Conservation (phyloP, 768 basidiomycete species). For the Pisolithus albus region DNA sequence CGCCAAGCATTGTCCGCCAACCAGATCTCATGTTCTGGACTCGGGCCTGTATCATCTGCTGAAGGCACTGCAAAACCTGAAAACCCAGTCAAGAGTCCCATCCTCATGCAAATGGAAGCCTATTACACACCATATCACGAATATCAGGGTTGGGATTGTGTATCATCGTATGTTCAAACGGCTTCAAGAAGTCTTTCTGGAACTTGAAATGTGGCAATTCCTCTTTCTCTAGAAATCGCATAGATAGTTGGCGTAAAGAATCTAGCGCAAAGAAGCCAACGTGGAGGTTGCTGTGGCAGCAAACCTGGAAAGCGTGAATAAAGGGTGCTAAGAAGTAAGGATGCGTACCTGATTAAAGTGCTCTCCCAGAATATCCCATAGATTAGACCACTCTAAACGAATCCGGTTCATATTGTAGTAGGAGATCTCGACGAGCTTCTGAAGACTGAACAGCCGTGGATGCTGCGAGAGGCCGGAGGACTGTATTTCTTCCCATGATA, state of each 20-base stretch:
- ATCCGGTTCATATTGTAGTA: conserved; percentile 99
- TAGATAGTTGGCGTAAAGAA: conserved; percentile 91
- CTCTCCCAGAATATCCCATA: conserved; percentile 97
- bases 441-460: conserved; percentile 92
- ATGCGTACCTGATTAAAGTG: conserved; percentile 88
- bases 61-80: conserved; percentile 92
- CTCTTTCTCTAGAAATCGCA: conserved; percentile 98
- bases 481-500: conserved; percentile 99
- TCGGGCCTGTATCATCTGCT: conserved; percentile 97
- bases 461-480: conserved; percentile 92
- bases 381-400: conserved; percentile 94
- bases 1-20: conserved; percentile 99
- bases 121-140: conserved; percentile 75
- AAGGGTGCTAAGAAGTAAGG: neutral
- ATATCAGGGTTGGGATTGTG: conserved; percentile 95
- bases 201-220: conserved; percentile 98
- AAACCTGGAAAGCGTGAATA: conserved; percentile 55
- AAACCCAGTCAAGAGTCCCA: neutral
- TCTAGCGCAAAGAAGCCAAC: conserved; percentile 97
- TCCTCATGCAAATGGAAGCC: neutral
- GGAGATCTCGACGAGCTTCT: conserved; percentile 97
- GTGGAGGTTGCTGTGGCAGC: conserved; percentile 95
- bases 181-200: conserved; percentile 97
- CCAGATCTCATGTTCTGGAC: conserved; percentile 95
- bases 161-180: conserved; percentile 96